phyloP scores from a whole-genome alignment of 768 basidiomycete genomes.

The Pleurotus djamor region DNA sequence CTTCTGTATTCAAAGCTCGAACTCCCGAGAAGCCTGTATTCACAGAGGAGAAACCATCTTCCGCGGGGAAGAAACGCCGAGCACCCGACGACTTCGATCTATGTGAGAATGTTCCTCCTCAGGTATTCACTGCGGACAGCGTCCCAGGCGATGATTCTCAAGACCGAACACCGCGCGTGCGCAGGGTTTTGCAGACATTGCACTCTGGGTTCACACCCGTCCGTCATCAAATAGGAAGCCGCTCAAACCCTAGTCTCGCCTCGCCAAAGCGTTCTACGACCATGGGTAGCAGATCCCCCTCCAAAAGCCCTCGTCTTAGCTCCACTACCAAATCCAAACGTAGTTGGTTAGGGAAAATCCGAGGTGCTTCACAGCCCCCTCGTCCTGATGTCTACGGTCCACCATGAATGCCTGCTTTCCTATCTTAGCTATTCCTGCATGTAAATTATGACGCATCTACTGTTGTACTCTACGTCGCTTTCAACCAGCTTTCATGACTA shows the following conservation, averaged over 20 bases:
- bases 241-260: constrained; percentile 34
- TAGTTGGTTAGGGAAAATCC: constrained; percentile 74
- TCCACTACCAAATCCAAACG: constrained; percentile 47
- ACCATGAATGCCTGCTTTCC: too few species aligned
- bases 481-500: background rate
- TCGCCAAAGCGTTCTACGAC: constrained; percentile 49
- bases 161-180: constrained; percentile 56
- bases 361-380: constrained; percentile 37
- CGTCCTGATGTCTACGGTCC: background rate
- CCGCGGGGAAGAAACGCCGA: constrained; percentile 68
- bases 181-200: constrained; percentile 53
- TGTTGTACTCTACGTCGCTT: background rate
- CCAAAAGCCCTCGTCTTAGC: constrained; percentile 14
- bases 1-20: constrained; percentile 47
- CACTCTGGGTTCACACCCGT: constrained; percentile 75
- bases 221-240: constrained; percentile 41
- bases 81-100: constrained; percentile 77
- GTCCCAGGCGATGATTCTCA: constrained; percentile 36
- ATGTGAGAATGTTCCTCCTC: constrained; percentile 53
- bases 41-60: constrained; percentile 23
- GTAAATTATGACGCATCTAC: constrained; percentile 23
- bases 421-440: constrained; percentile 12
- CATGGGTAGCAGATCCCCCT: constrained; percentile 58
- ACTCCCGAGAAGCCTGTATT: constrained; percentile 44
- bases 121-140: constrained; percentile 61